Conservation (phyloP, 2,329 filamentous ascomycete genomes). For the Ceratocystis destructans region DNA sequence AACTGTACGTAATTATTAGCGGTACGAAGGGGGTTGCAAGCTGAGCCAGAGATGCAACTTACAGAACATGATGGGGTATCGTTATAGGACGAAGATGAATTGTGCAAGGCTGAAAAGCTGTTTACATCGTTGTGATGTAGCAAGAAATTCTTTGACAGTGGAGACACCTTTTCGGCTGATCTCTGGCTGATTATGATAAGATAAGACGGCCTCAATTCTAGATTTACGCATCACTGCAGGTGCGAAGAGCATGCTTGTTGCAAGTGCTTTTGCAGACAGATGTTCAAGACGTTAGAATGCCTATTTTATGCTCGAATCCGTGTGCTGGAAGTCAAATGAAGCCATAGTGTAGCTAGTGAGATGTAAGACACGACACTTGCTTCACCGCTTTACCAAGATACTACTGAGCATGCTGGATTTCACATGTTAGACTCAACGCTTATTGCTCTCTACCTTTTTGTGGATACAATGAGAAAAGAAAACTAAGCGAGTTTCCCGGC, state of each 20-base stretch:
- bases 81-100: background rate
- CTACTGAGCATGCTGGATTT: background rate
- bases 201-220: background rate
- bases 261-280: background rate
- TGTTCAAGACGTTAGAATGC: background rate
- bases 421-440: background rate
- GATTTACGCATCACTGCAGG: no score
- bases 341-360: no score
- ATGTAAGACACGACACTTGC: no score
- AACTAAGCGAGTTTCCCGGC: background rate
- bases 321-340: no score
- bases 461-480: background rate
- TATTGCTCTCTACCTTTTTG: background rate
- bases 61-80: conserved; percentile 16
- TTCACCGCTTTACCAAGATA: no score
- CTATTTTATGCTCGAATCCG: no score
- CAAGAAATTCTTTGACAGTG: conserved; percentile 5
- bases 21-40: background rate
- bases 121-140: background rate
- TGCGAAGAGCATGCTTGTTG: background rate
- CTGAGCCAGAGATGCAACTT: background rate
- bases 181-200: conserved; percentile 3
- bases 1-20: conserved; percentile 31
- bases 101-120: background rate
- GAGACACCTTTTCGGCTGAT: background rate